Evolutionary conservation across 2,329 filamentous ascomycete genomes (phyloP).

Genomic region (Aspergillus awamori): DNA sequence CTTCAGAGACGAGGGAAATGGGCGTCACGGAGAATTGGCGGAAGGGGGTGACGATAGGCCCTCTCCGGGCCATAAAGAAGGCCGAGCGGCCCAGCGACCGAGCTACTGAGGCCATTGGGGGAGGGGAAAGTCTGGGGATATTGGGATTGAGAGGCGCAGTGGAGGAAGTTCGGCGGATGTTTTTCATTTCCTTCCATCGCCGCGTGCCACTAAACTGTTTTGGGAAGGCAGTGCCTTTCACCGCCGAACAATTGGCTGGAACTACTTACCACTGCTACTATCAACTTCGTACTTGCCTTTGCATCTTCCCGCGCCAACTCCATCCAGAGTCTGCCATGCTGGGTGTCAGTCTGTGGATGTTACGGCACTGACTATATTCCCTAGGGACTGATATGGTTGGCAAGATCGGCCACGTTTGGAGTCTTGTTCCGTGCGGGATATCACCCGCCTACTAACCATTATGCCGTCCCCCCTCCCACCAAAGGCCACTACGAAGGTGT

Average conservation of each 20-base stretch:
- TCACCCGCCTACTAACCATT: background rate
- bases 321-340: background rate
- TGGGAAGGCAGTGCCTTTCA: constrained; percentile 6
- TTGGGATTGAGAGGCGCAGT: constrained; percentile 16
- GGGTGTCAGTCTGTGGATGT: background rate
- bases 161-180: constrained; percentile 22
- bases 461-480: constrained; percentile 18
- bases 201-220: constrained; percentile 28
- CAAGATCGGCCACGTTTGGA: too few species aligned
- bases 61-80: constrained; percentile 36
- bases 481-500: constrained; percentile 48
- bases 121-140: constrained; percentile 16
- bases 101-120: constrained; percentile 44
- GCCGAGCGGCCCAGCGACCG: constrained; percentile 43
- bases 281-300: too few species aligned
- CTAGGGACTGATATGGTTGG: too few species aligned
- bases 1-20: constrained; percentile 36
- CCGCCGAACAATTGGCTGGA: constrained; percentile 2
- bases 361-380: too few species aligned
- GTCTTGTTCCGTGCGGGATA: too few species aligned
- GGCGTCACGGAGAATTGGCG: constrained; percentile 42
- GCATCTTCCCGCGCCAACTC: background rate
- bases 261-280: too few species aligned
- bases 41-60: constrained; percentile 25
- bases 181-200: constrained; percentile 18